phyloP scores from a whole-genome alignment of 2,329 filamentous ascomycete species.

The Diplodia intermedia region DNA sequence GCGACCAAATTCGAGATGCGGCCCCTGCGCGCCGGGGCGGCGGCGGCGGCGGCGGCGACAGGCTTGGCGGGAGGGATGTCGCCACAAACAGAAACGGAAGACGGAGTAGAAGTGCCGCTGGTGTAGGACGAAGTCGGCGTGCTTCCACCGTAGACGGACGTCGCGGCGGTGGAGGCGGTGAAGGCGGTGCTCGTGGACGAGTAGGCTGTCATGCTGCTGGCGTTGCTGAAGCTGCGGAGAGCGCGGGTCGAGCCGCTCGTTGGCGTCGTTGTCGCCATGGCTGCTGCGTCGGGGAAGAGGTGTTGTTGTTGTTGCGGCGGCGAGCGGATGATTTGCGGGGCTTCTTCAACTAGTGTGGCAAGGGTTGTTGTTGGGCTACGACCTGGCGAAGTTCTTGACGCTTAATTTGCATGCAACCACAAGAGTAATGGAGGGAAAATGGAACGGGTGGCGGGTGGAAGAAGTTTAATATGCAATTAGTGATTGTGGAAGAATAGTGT shows the following conservation, averaged over 20 bases:
- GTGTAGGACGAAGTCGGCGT: neutral
- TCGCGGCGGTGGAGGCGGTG: slow-evolving; percentile 10
- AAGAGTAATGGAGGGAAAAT: neutral
- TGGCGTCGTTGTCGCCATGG: neutral
- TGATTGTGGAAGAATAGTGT: slow-evolving; percentile 30
- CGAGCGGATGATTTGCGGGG: slow-evolving; percentile 17
- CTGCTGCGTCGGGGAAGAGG: neutral
- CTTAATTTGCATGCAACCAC: slow-evolving; percentile 27
- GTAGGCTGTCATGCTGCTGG: slow-evolving; percentile 26
- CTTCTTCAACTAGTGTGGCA: neutral
- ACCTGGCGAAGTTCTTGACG: slow-evolving; percentile 29
- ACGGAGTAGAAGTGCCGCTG: neutral
- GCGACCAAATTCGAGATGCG: slow-evolving; percentile 26
- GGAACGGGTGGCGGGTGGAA: slow-evolving; percentile 4
- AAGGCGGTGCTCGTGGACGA: slow-evolving; percentile 13
- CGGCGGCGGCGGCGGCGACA: neutral
- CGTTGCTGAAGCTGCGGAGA: slow-evolving; percentile 24
- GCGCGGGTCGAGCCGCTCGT: neutral
- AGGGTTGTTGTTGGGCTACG: slow-evolving; percentile 17
- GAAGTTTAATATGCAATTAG: slow-evolving; percentile 18
- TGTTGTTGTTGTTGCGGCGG: neutral
- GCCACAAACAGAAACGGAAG: neutral
- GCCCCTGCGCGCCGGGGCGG: slow-evolving; percentile 1
- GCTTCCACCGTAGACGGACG: slow-evolving; percentile 7
- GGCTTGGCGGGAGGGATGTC: neutral